Evolutionary conservation across 2,329 filamentous ascomycete species (phyloP), one percentile per base, ranked within the genome.

Genomic region (Cordyceps sp.): DNA sequence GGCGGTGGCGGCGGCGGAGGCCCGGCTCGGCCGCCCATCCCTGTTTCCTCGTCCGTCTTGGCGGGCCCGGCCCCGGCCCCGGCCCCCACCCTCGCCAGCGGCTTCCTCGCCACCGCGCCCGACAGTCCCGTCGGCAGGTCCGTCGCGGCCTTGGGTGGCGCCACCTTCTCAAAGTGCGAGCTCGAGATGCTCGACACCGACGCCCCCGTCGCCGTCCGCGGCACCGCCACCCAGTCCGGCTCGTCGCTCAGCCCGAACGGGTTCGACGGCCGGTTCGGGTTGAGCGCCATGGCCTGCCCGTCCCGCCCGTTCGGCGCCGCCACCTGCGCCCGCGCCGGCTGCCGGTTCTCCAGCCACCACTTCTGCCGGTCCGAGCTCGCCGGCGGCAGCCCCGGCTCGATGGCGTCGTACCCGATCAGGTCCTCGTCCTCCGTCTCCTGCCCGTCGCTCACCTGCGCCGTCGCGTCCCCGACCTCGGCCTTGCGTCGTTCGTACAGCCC

Each of bases 191-290:
- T 71, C 3, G 65, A 69, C 0, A 66, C 59, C 1, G 66, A 68
- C 20, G 67, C 50, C 24, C 65, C 61, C 13, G 68, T 69, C 26
- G 62, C 59, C 4, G 64, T 57, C 21, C 69, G 58, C 16, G 71
- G 64, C 6, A 78, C 61, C 4, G 66, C 66, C 26, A 93, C 73
- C 90, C 90, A 96, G 45, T 94, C 86, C 9, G 78, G 71, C 50
- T 93, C 82, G 21, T 77, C 66, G 2, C 69, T 75, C 1, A 68
- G 61, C 2, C 66, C 67, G 50, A 92, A 96, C 0, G 90, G 90
- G 45, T 96, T 96, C 1, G 79, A 72, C 10, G 73, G 71, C 30
- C 82, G 71, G 21, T 72, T 66, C 2, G 78, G 72, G 49, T 93
- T 94, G 16, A 82, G 66, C 3, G 73, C 58, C 43, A 73, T 65